Evolutionary conservation across 2,329 filamentous ascomycete species (phyloP).

Genomic region (Fusarium equiseti): DNA sequence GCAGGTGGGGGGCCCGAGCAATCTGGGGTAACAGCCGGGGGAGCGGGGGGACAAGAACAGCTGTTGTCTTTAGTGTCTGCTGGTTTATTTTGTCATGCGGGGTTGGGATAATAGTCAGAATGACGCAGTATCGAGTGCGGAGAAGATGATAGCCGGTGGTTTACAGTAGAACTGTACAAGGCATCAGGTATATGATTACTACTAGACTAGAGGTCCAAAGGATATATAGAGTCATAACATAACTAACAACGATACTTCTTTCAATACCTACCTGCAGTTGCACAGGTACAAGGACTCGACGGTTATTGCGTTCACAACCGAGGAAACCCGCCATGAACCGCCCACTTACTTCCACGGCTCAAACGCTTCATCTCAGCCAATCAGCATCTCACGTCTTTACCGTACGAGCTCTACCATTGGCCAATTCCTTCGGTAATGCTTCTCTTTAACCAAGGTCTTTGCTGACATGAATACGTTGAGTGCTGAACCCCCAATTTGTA

Average conservation of each 20-base stretch:
- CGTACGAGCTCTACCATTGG: constrained; percentile 45
- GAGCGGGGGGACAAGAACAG: constrained; percentile 34
- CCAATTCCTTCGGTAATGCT: constrained; percentile 49
- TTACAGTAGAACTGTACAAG: background rate
- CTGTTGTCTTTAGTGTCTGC: constrained; percentile 1
- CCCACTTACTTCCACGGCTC: constrained; percentile 31
- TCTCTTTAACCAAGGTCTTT: constrained; percentile 46
- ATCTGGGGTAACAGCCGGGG: constrained; percentile 47
- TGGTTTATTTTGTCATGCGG: constrained; percentile 41
- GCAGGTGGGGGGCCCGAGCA: constrained; percentile 32
- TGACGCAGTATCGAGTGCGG: constrained; percentile 21
- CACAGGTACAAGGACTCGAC: background rate
- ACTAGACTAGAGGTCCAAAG: background rate
- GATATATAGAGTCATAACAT: background rate
- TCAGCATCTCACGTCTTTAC: constrained; percentile 16
- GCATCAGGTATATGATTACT: background rate
- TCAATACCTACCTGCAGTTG: background rate
- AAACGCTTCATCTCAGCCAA: constrained; percentile 19
- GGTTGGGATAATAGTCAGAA: constrained; percentile 7
- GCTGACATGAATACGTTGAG: constrained; percentile 20
- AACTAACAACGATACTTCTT: too few species aligned
- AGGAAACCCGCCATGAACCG: constrained; percentile 51
- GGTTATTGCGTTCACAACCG: constrained; percentile 46
- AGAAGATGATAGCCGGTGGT: constrained; percentile 26
- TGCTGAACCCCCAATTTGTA: constrained; percentile 1